Percentiles rank a stretch among this genome's conserved stretches.
phyloP scores from a whole-genome alignment of 805 yeast species.

The Candida ovalis region DNA sequence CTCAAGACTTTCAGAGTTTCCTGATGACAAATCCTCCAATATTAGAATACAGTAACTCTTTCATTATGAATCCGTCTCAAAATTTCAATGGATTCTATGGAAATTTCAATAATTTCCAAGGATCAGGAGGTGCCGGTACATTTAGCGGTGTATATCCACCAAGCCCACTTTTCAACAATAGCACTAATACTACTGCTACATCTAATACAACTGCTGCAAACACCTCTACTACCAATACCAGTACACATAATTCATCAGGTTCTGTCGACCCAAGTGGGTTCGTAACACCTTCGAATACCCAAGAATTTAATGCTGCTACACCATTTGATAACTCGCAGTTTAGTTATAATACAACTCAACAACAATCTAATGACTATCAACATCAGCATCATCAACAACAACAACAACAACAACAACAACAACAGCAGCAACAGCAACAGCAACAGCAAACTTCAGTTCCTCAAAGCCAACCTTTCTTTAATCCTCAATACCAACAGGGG shows the following conservation, averaged over 20 bases:
- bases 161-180: neutral
- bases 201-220: neutral
- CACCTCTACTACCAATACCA: neutral
- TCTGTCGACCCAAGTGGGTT: neutral
- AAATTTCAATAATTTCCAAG: neutral
- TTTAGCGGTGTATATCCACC: neutral
- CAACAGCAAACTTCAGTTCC: neutral
- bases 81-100: neutral
- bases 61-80: constrained; percentile 3
- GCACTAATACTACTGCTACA: neutral
- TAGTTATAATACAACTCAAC: neutral
- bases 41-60: constrained; percentile 26
- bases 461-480: neutral
- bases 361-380: neutral
- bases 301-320: neutral
- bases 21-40: constrained; percentile 35
- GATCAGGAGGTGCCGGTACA: neutral
- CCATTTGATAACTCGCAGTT: neutral
- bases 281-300: neutral
- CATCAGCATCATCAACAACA: too few relatives aligned
- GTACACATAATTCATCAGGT: neutral
- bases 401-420: constrained; percentile 6
- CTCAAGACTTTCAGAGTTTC: constrained; percentile 34
- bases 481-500: constrained; percentile 1
- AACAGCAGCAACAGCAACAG: constrained; percentile 1